Evolutionary conservation across 257 asterid genomes (phyloP), one percentile per base, ranked within the genome.

Genomic region (Nicotiana noctiflora): DNA sequence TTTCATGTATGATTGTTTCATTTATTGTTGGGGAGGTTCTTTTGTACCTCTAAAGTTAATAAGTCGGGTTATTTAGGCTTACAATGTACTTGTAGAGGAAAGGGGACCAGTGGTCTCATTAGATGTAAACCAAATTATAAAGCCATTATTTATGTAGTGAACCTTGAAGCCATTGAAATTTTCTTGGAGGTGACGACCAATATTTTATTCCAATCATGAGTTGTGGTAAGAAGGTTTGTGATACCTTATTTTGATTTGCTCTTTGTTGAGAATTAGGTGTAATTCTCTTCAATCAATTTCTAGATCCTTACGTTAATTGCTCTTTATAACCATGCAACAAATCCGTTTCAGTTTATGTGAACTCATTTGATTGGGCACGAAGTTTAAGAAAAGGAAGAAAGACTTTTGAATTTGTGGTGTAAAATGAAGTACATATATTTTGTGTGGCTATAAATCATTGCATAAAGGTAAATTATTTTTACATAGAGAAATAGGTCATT

Each of bases 31-130:
- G 53, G 81, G 15, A 34, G 53, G 17, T 55, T 67, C 77, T 11
- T 72, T 64, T 31, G 70, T 68, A 80, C 34, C 27, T 79, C 80
- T 82, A 55, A 76, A 56, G 83, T 60, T 61, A 88, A 88, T 87
- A 87, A 84, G 81, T 77, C 59, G 15, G 46, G 32, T 80, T 53
- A 34, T 68, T 14, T 44, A 29, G 40, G 32, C 44, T 27, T 11
- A 61, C 53, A 64, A 5, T 79, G 82, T 64, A 79, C 53, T 49
- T 25, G 55, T 59, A 77, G 66, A 29, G 19, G 34, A 40, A 40
- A 40, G 12, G 3, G 57, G 7, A 12, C 57, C 31, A 32, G 12
- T 70, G 57, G 59, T 21, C 60, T 46, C 78, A 12, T 72, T 21
- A 46, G 57, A 72, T 70, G 59, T 70, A 44, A 44, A 12, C 59